Conservation (phyloP, 768 basidiomycete species). For the Dacryopinax primogenitus region DNA sequence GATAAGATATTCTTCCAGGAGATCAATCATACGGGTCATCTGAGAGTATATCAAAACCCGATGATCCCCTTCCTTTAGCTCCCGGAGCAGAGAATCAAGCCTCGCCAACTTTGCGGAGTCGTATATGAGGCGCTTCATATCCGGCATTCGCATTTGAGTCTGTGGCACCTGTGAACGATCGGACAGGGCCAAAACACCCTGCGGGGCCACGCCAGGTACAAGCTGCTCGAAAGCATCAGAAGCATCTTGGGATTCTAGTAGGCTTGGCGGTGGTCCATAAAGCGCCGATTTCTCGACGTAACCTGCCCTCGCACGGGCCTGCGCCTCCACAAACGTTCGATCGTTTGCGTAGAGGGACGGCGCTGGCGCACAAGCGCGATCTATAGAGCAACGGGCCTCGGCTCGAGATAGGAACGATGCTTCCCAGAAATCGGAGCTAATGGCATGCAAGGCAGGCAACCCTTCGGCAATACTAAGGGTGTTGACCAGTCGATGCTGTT, state of each 20-base stretch:
- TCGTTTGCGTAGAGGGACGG: constrained; percentile 60
- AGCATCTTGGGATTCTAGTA: constrained; percentile 46
- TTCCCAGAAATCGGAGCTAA: constrained; percentile 50
- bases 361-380: constrained; percentile 74
- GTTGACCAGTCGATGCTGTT: constrained; percentile 24
- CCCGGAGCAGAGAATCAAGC: constrained; percentile 75
- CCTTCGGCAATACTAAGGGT: constrained; percentile 30
- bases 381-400: constrained; percentile 71
- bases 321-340: constrained; percentile 64
- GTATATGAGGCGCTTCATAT: constrained; percentile 85
- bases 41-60: constrained; percentile 96
- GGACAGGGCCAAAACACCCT: constrained; percentile 56
- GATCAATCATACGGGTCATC: constrained; percentile 99
- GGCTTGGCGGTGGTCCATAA: constrained; percentile 65
- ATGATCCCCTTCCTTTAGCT: constrained; percentile 86
- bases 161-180: constrained; percentile 60
- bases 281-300: constrained; percentile 63
- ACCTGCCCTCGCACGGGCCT: constrained; percentile 47
- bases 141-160: constrained; percentile 82
- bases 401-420: constrained; percentile 71
- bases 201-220: constrained; percentile 48
- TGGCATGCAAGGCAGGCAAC: constrained; percentile 45
- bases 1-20: constrained; percentile 97
- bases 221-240: constrained; percentile 36
- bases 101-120: constrained; percentile 94